These are phyloP conservation scores for Penicillium brasilianum DNA, from an alignment of 2,329 filamentous ascomycete genomes.

Conservation along the genomic window DNA sequence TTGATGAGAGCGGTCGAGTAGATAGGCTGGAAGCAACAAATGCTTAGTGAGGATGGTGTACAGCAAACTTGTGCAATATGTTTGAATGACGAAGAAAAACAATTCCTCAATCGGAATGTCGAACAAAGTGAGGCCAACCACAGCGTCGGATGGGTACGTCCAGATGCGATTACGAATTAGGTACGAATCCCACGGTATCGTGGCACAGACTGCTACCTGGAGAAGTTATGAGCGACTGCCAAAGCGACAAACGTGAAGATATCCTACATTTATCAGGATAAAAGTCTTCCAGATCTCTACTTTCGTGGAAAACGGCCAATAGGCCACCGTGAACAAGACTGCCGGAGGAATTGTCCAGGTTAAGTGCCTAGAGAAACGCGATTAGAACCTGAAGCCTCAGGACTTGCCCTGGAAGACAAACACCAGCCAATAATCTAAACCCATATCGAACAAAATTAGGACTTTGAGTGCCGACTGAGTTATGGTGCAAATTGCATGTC, in stretches of 20 bases:
- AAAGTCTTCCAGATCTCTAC: conserved; percentile 67
- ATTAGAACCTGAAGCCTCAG: not conserved
- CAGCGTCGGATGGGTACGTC: conserved; percentile 70
- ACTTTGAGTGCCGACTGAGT: not conserved
- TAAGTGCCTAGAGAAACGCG: conserved; percentile 57
- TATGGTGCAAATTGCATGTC: conserved; percentile 1
- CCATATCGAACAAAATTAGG: not conserved
- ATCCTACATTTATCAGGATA: conserved; percentile 59
- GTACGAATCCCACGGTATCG: conserved; percentile 78
- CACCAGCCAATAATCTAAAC: conserved; percentile 6
- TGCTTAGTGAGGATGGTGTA: conserved; percentile 72
- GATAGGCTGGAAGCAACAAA: conserved; percentile 60
- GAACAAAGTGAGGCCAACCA: conserved; percentile 66
- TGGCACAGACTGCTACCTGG: conserved; percentile 67
- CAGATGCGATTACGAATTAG: conserved; percentile 71
- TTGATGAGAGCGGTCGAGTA: conserved; percentile 47
- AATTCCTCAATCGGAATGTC: conserved; percentile 73
- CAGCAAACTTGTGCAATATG: conserved; percentile 66
- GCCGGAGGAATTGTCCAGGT: conserved; percentile 71
- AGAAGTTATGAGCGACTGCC: not conserved
- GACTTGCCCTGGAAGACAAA: not conserved
- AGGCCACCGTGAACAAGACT: conserved; percentile 61
- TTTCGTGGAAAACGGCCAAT: conserved; percentile 65
- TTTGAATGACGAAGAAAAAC: conserved; percentile 79
- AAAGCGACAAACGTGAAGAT: not conserved